Percentiles rank a stretch among this genome's conserved stretches.
phyloP scores from a whole-genome alignment of 2,329 filamentous ascomycete species.

The Claviceps pusilla region DNA sequence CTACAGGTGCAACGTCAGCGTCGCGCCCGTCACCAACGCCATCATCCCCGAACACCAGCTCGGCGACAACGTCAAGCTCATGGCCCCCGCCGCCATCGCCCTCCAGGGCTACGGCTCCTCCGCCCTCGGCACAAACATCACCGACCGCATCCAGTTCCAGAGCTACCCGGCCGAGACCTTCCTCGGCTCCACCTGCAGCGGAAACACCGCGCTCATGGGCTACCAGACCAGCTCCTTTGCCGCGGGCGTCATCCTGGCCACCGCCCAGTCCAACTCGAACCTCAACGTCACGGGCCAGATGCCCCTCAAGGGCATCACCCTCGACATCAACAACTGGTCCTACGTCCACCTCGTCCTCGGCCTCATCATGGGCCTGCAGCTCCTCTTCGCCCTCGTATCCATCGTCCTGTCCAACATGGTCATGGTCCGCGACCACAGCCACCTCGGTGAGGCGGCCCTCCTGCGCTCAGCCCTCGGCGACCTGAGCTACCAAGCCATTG shows the following conservation, averaged over 20 bases:
- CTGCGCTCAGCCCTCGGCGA: conserved; percentile 9
- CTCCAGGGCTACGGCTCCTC: conserved; percentile 23
- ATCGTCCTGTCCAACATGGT: conserved; percentile 14
- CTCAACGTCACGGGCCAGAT: conserved; percentile 14
- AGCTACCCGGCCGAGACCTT: conserved; percentile 27
- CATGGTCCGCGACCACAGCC: conserved; percentile 13
- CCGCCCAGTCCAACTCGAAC: conserved; percentile 16
- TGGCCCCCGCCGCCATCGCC: conserved; percentile 24
- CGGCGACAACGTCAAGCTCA: conserved; percentile 18
- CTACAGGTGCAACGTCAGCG: conserved; percentile 25
- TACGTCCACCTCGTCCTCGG: conserved; percentile 18
- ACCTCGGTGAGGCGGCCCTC: conserved; percentile 9
- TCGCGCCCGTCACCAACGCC: conserved; percentile 20
- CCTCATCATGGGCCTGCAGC: conserved; percentile 18
- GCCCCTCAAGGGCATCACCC: conserved; percentile 17
- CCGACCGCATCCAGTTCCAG: conserved; percentile 18
- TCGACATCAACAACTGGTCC: conserved; percentile 20
- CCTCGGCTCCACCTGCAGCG: conserved; percentile 20
- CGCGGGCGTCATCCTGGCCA: conserved; percentile 20
- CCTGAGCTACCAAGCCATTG: conserved; percentile 7
- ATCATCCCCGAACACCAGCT: conserved; percentile 21
- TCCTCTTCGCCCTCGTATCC: conserved; percentile 12
- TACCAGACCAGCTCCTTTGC: conserved; percentile 21
- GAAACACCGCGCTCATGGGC: conserved; percentile 20
- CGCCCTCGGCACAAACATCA: conserved; percentile 10